These are phyloP conservation scores for Xylariales sp. DNA, from an alignment of 2,329 filamentous ascomycete genomes.

Conservation along the genomic window DNA sequence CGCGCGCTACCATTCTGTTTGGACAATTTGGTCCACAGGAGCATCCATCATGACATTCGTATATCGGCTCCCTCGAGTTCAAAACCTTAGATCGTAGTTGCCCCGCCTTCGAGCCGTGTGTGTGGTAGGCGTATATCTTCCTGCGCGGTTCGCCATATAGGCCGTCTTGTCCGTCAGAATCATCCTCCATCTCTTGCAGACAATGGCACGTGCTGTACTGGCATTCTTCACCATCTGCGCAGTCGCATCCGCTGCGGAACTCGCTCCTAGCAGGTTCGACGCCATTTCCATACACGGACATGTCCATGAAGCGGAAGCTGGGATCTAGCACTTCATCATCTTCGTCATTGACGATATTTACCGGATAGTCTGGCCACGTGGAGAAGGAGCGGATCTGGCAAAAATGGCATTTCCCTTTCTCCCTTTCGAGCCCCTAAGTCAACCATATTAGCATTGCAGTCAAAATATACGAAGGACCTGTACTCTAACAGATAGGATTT, in stretches of 20 bases:
- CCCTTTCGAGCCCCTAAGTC: conserved; percentile 28
- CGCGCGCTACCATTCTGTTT: conserved; percentile 73
- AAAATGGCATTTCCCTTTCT: conserved; percentile 50
- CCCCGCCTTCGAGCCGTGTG: conserved; percentile 45
- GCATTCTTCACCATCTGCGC: conserved; percentile 57
- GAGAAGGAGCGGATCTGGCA: conserved; percentile 56
- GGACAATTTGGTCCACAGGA: conserved; percentile 60
- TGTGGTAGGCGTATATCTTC: conserved; percentile 60
- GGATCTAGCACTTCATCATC: conserved; percentile 54
- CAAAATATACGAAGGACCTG: neutral
- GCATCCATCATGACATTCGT: conserved; percentile 75
- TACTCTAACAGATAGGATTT: neutral
- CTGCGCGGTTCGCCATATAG: conserved; percentile 35
- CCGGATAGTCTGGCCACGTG: conserved; percentile 42
- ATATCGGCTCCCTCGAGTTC: conserved; percentile 59
- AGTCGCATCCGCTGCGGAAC: conserved; percentile 68
- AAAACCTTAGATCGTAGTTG: conserved; percentile 49
- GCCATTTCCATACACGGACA: conserved; percentile 53
- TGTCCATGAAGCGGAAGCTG: conserved; percentile 65
- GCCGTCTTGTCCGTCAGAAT: conserved; percentile 50
- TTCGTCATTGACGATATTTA: conserved; percentile 61
- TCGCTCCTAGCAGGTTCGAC: conserved; percentile 56
- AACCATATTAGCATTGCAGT: too few species aligned
- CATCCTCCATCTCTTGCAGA: conserved; percentile 45
- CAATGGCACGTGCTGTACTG: conserved; percentile 66